Evolutionary conservation across 768 basidiomycete genomes (phyloP), one percentile per base, ranked within the genome.

Genomic region (Boletus insuetus): DNA sequence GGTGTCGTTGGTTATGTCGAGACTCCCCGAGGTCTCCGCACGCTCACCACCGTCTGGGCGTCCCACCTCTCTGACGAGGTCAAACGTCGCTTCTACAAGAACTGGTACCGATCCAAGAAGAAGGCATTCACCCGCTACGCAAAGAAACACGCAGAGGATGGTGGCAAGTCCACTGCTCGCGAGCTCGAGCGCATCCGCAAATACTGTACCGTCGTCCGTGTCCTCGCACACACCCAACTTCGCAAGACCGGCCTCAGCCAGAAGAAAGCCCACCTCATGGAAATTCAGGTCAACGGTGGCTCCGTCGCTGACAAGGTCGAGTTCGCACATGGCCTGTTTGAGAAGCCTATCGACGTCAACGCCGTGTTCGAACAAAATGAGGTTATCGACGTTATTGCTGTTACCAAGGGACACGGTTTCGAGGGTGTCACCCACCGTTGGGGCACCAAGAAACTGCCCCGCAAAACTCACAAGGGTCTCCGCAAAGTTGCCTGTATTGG

Each of bases 101-200:
- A 96, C 85, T 98, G 96, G 95, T 98, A 98, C 83, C 88, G 92
- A 65, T 96, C 94, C 47, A 99, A 99, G 91, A 98, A 98, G 86
- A 99, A 99, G 87, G 97, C 97, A 39, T 99, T 98, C 86, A 99
- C 97, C 69, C 93, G 94, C 73, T 99, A 99, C 77, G 95, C 97
- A 74, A 97, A 97, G 87, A 98, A 96, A 81, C 89, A 96, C 74
- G 90, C 95, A 55, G 96, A 98, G 74, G 90, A 94, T 69, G 83
- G 84, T 63, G 94, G 93, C 72, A 93, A 94, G 77, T 91, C 91
- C 51, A 84, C 92, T 66, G 81, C 86, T 58, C 93, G 94, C 70
- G 97, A 99, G 75, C 88, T 99, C 67, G 96, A 98, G 81, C 93
- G 97, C 66, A 98, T 99, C 72, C 91, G 94, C 80, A 98, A 98